Evolutionary conservation across 257 asterid genomes (phyloP), one percentile per base, ranked within the genome.

Genomic region (Penstemon davidsonii): DNA sequence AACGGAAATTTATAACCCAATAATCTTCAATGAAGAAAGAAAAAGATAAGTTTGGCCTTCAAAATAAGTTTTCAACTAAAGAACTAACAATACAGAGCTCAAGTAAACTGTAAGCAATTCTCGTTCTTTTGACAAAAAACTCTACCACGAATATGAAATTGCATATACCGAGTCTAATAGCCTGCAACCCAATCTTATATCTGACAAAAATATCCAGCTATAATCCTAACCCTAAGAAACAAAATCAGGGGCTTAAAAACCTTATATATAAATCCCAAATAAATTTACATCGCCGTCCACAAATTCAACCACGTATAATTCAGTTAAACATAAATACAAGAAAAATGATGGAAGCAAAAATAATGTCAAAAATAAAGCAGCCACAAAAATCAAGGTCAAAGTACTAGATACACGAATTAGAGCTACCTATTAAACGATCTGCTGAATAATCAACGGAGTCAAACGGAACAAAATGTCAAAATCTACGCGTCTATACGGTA

Each of bases 301-400:
- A 54, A 67, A 73, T 58, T 69, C 71, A 61, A 54, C 71, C 13
- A 60, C 56, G 15, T 37, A 5, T 33, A 74, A 38, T 51, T 65
- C 71, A 55, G 65, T 69, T 2, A 42, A 40, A 5, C 49, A 45
- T 8, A 62, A 38, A 15, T 11, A 5, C 18, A 7, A 18, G 18
- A 62, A n/a, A 11, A 19, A 62, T 62, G 50, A 13, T 13, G 7
- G 5, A 47, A 64, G 36, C 12, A 40, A 64, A 54, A 64, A 49
- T 4, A 49, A 36, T 12, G 46, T 25, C 37, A 47, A 43, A 64
- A 25, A 25, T 25, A 2, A 51, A 15, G 47, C 25, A 65, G 8
- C 5, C 13, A 12, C 4, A 37, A 11, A 11, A 64, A 36, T 33
- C 12, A 11, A 51, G 36, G 0, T 8, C 5, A 5, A 33, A 10